These are phyloP conservation scores for Citrus cavaleriei DNA, from an alignment of 345 rosid species.

Conservation along the genomic window DNA sequence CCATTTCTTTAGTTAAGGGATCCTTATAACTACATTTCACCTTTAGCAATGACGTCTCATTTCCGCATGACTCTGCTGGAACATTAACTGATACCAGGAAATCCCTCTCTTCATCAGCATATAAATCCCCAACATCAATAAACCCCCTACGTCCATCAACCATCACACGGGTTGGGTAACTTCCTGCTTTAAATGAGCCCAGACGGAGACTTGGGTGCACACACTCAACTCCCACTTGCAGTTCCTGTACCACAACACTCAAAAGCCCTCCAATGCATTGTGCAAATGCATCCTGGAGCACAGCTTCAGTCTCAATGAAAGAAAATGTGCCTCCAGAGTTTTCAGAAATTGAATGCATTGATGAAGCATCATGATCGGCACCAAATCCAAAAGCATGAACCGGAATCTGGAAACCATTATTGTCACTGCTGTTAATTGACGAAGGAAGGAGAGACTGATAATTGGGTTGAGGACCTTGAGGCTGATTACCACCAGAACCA, in stretches of 20 bases:
- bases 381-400: constrained; percentile 97
- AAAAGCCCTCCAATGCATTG: constrained; percentile 97
- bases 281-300: constrained; percentile 96
- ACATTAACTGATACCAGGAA: constrained; percentile 76
- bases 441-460: constrained; percentile 62
- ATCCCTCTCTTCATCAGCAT: constrained; percentile 94
- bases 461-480: constrained; percentile 37
- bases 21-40: constrained; percentile 77
- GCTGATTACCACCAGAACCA: constrained; percentile 27
- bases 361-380: constrained; percentile 84
- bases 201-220: constrained; percentile 46
- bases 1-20: constrained; percentile 64
- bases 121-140: constrained; percentile 81
- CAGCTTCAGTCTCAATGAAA: constrained; percentile 83
- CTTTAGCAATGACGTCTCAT: constrained; percentile 56
- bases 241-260: constrained; percentile 89
- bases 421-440: constrained; percentile 50
- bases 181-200: constrained; percentile 71
- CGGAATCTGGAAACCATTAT: constrained; percentile 64
- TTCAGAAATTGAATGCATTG: constrained; percentile 91
- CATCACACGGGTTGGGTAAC: constrained; percentile 52
- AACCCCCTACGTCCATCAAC: constrained; percentile 46
- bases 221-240: constrained; percentile 63
- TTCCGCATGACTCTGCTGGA: constrained; percentile 45
- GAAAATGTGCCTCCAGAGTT: constrained; percentile 93